Percentiles rank a stretch among this genome's conserved stretches.
These are phyloP conservation scores for Sinapis alba DNA, from an alignment of 441 rosid genomes.

Conservation along the genomic window DNA sequence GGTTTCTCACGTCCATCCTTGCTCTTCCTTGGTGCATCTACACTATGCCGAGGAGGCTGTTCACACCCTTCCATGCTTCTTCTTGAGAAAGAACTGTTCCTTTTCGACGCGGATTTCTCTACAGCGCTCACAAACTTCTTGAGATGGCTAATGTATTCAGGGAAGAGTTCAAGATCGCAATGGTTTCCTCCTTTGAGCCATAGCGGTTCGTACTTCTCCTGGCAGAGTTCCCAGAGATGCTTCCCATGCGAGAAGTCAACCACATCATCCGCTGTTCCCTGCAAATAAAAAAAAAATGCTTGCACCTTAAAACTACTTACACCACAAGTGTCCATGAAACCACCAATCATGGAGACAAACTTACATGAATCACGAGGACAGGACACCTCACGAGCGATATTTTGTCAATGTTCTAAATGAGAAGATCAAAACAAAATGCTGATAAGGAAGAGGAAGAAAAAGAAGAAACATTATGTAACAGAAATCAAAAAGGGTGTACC, in stretches of 20 bases:
- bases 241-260: constrained; percentile 77
- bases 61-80: constrained; percentile 58
- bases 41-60: constrained; percentile 54
- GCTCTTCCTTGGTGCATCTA: constrained; percentile 63
- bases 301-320: background rate
- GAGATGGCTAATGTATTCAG: constrained; percentile 65
- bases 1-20: constrained; percentile 59
- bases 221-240: constrained; percentile 77
- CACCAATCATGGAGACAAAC: constrained; percentile 34
- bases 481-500: constrained; percentile 3
- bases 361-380: constrained; percentile 74
- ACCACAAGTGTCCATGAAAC: background rate
- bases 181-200: constrained; percentile 75
- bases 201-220: constrained; percentile 67
- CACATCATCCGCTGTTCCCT: constrained; percentile 73
- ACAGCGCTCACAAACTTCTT: constrained; percentile 61
- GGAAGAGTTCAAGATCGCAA: constrained; percentile 62
- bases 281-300: background rate
- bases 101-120: constrained; percentile 53
- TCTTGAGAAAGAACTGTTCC: constrained; percentile 47
- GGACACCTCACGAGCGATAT: constrained; percentile 67
- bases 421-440: constrained; percentile 17
- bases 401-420: constrained; percentile 71
- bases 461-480: background rate
- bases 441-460: constrained; percentile 1